phyloP scores from a whole-genome alignment of 2,329 filamentous ascomycete genomes.

The Botrytis paeoniae region DNA sequence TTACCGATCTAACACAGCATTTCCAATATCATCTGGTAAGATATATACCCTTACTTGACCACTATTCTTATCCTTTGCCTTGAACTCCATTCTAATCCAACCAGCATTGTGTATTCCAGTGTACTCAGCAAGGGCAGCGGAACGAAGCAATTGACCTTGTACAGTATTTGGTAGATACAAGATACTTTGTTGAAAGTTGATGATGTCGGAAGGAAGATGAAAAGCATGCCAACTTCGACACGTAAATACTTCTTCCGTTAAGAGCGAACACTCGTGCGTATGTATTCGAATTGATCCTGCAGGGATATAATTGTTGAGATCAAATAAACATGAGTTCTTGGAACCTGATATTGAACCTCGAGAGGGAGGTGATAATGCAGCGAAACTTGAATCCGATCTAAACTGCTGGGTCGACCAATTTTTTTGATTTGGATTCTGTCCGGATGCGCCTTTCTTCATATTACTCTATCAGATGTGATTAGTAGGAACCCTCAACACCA shows the following conservation, averaged over 20 bases:
- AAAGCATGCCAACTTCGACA: slow-evolving; percentile 28
- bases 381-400: background rate
- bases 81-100: slow-evolving; percentile 38
- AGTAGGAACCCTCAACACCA: background rate
- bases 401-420: background rate
- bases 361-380: background rate
- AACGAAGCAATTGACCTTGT: slow-evolving; percentile 28
- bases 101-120: slow-evolving; percentile 26
- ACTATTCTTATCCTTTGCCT: slow-evolving; percentile 21
- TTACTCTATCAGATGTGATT: background rate
- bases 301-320: slow-evolving; percentile 34
- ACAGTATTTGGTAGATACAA: slow-evolving; percentile 22
- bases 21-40: slow-evolving; percentile 63
- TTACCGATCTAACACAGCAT: slow-evolving; percentile 45
- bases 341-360: background rate
- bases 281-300: slow-evolving; percentile 31
- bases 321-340: slow-evolving; percentile 18
- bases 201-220: slow-evolving; percentile 23
- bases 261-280: slow-evolving; percentile 16
- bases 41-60: slow-evolving; percentile 55
- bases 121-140: slow-evolving; percentile 22
- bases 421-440: background rate
- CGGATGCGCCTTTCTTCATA: no score
- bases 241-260: slow-evolving; percentile 19
- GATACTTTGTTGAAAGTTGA: slow-evolving; percentile 10